Percentiles rank a stretch among this genome's conserved stretches.
Evolutionary conservation across 2,329 filamentous ascomycete species (phyloP).

Genomic region (Huntiella decipiens): DNA sequence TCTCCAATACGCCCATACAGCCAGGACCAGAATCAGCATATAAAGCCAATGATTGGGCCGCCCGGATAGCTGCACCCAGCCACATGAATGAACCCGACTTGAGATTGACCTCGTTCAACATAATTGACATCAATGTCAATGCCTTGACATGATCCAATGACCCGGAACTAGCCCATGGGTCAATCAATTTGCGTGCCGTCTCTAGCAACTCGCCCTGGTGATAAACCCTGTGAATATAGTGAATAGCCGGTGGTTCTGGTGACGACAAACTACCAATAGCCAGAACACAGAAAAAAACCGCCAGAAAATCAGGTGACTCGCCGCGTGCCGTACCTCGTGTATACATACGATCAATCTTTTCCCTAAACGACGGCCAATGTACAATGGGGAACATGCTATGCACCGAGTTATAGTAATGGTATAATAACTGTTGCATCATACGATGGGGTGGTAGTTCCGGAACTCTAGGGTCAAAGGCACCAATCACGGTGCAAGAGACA

Average conservation of each 20-base stretch:
- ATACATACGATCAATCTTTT: slow-evolving; percentile 61
- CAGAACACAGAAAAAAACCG: slow-evolving; percentile 65
- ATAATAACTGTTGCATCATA: slow-evolving; percentile 51
- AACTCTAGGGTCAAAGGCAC: slow-evolving; percentile 29
- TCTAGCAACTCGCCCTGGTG: slow-evolving; percentile 49
- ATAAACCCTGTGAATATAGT: slow-evolving; percentile 27
- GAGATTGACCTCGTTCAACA: slow-evolving; percentile 68
- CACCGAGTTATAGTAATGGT: slow-evolving; percentile 55
- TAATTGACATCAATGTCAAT: slow-evolving; percentile 56
- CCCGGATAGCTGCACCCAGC: slow-evolving; percentile 61
- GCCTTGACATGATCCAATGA: slow-evolving; percentile 57
- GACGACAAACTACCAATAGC: slow-evolving; percentile 66
- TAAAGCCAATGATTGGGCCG: slow-evolving; percentile 68
- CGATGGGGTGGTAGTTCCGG: slow-evolving; percentile 53
- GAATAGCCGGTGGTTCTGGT: slow-evolving; percentile 26
- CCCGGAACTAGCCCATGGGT: slow-evolving; percentile 66
- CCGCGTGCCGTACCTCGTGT: slow-evolving; percentile 37
- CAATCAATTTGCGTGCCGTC: slow-evolving; percentile 46
- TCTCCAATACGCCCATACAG: slow-evolving; percentile 51
- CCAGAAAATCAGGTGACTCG: slow-evolving; percentile 44
- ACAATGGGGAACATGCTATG: slow-evolving; percentile 71
- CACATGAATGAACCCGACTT: slow-evolving; percentile 74
- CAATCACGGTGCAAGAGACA: slow-evolving; percentile 10
- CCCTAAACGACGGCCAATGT: slow-evolving; percentile 70
- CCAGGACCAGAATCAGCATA: slow-evolving; percentile 50